phyloP scores from a whole-genome alignment of 1,284 basidiomycete species.

The Cutaneotrichosporon mucoides region DNA sequence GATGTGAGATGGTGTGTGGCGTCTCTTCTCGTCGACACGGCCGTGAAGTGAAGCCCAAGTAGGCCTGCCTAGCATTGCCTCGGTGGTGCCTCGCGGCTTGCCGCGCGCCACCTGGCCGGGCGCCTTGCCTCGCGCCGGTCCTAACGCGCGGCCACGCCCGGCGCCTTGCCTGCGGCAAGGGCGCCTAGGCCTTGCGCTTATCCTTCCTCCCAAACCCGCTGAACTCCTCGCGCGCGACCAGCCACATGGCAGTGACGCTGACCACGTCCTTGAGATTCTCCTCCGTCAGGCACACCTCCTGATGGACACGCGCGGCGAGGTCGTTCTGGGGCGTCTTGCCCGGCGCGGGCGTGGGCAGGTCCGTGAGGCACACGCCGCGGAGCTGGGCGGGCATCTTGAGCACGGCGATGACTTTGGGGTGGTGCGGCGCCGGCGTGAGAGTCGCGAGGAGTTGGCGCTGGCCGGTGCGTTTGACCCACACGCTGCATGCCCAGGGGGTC shows the following conservation, averaged over 20 bases:
- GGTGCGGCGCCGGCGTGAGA: constrained; percentile 87
- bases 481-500: constrained; percentile 82
- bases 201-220: constrained; percentile 78
- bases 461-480: constrained; percentile 46
- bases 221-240: constrained; percentile 86
- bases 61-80: too few species aligned
- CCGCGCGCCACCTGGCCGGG: too few species aligned
- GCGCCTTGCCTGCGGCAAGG: too few species aligned
- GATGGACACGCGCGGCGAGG: constrained; percentile 27
- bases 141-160: too few species aligned
- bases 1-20: too few species aligned
- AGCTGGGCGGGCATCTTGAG: constrained; percentile 84
- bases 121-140: too few species aligned
- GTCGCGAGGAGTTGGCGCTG: constrained; percentile 56
- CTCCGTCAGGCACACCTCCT: constrained; percentile 64
- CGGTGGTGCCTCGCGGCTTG: too few species aligned
- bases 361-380: constrained; percentile 58
- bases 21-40: too few species aligned
- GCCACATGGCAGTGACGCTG: constrained; percentile 81
- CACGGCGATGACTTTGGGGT: constrained; percentile 89
- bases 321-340: constrained; percentile 2
- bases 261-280: constrained; percentile 94
- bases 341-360: not conserved
- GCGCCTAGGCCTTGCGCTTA: constrained; percentile 7
- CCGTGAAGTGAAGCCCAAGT: too few species aligned